Evolutionary conservation across 2,329 filamentous ascomycete species (phyloP), one percentile per base, ranked within the genome.

Genomic region (Monilinia aucupariae): DNA sequence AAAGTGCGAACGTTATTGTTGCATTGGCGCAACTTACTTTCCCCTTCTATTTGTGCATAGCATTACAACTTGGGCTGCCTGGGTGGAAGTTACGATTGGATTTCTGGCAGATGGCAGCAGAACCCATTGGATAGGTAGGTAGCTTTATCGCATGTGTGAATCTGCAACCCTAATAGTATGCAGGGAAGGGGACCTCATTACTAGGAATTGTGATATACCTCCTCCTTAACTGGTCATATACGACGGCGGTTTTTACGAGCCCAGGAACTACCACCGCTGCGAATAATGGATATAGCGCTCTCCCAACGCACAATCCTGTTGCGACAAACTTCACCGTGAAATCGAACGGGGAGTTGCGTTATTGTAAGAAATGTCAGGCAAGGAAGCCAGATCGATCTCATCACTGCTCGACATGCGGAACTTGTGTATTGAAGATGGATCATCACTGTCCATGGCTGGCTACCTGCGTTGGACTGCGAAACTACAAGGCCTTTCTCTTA

Each of bases 381-480:
- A 85, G 90, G 67, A 99, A 99, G 79, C 94, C 94, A 49, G 94
- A 99, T 77, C 90, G 94, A 65, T 87, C 93, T 39, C 94, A 99
- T 76, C 94, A 99, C 79, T 99, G 94, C 81, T 96, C 91, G 13
- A 96, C 92, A 4, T 99, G 94, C 78, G 86, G 88, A 69, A 88
- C 89, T 72, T 99, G 94, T 75, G 92, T 99, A 32, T 81, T 99
- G 75, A 99, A 99, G 81, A 99, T 99, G 94, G 94, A 99, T 74
- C 94, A 99, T 76, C 94, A 99, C 78, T 99, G 94, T 75, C 94
- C 94, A 20, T 99, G 94, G 94, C 82, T 99, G 56, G 93, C 94
- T 34, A 96, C 91, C 4, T 99, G 94, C 76, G 90, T 99, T 64
- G 94, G 94, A 25, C 80, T 99, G 67, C 86, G 85, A 73, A 99